Base-by-base conservation (phyloP, 2,329 filamentous ascomycete genomes). In the Penicillium sp. region DNA sequence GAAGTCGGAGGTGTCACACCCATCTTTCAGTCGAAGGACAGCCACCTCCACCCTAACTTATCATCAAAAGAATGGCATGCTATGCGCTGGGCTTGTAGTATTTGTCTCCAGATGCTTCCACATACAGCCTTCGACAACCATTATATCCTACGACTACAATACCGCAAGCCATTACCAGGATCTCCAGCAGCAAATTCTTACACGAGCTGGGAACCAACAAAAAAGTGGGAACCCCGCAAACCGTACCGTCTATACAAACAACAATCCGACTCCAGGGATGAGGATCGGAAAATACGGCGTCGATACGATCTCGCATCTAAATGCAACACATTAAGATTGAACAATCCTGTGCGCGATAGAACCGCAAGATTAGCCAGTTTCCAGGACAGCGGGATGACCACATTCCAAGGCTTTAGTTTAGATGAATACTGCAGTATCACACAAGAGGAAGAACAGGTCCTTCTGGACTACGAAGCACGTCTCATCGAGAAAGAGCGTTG, bases 151-250 rank as follows among this genome's bases (percentile, higher is more conserved):
- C 54, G 54, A 33, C 43, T 59, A 5, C 17, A 35, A 10, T 59
- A 57, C 26, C 50, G 57, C 33, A 59, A 59, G 19, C 57, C 57
- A 30, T 17, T 52, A 7, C 46, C 46, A 19, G 50, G 47, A n/a
- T 59, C 53, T 12, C 26, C 36, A 3, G 54, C 54, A 4, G 45
- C 41, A 11, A 41, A 26, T 12, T 5, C 26, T 16, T 41, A 33
- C 36, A 50, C 30, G 5, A 55, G 45, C 33, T 55, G 53, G 53
- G 42, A 46, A 22, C 22, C 53, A 42, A 37, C 25, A 19, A 14
- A 17, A 26, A 30, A 46, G 17, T 26, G 35, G 35, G 31, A 37
- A 16, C 4, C 1, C 28, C 22, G 17, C 41, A 37, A 35, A 11
- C 9, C 17, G 10, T 51, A 26, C 40, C 31, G 10, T 33, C 2